Evolutionary conservation across 2,329 filamentous ascomycete genomes (phyloP).

Genomic region (Seiridium cupressi): DNA sequence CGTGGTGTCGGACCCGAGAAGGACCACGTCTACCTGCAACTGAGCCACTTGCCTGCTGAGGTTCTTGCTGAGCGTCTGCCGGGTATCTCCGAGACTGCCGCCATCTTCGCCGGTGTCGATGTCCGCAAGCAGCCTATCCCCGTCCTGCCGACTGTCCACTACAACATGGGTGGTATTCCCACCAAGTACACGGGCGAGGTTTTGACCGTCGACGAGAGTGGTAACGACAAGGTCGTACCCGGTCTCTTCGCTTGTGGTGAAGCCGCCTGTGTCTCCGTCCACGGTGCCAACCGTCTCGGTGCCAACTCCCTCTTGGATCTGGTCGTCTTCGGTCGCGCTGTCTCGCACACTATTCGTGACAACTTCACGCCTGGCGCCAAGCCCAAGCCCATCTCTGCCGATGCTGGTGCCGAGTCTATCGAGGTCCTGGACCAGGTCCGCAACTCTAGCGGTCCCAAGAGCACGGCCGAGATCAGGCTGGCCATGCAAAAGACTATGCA

Average conservation of each 20-base stretch:
- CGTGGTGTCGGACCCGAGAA: conserved; percentile 96
- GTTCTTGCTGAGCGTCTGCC: conserved; percentile 94
- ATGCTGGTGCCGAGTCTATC: conserved; percentile 87
- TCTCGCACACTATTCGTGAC: conserved; percentile 95
- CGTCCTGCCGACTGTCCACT: conserved; percentile 94
- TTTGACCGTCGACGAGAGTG: conserved; percentile 78
- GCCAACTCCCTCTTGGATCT: conserved; percentile 98
- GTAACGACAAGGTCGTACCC: conserved; percentile 89
- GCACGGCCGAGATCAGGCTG: conserved; percentile 82
- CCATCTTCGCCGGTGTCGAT: conserved; percentile 96
- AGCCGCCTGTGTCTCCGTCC: conserved; percentile 95
- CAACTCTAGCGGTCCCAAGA: conserved; percentile 80
- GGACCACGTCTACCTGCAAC: conserved; percentile 98
- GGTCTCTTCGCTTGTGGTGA: conserved; percentile 96
- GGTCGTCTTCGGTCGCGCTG: conserved; percentile 95
- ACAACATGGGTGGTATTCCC: conserved; percentile 99
- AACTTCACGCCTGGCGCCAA: conserved; percentile 82
- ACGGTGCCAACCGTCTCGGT: conserved; percentile 95
- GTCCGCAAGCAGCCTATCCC: conserved; percentile 96
- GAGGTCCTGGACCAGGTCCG: conserved; percentile 81
- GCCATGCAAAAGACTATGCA: conserved; percentile 99
- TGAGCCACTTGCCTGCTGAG: conserved; percentile 90
- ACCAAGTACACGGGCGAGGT: conserved; percentile 98
- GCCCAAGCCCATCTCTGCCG: conserved; percentile 76
- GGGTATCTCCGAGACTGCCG: conserved; percentile 97